These are phyloP conservation scores for Coniochaeta sp. DNA, from an alignment of 2,329 filamentous ascomycete species.

Conservation along the genomic window DNA sequence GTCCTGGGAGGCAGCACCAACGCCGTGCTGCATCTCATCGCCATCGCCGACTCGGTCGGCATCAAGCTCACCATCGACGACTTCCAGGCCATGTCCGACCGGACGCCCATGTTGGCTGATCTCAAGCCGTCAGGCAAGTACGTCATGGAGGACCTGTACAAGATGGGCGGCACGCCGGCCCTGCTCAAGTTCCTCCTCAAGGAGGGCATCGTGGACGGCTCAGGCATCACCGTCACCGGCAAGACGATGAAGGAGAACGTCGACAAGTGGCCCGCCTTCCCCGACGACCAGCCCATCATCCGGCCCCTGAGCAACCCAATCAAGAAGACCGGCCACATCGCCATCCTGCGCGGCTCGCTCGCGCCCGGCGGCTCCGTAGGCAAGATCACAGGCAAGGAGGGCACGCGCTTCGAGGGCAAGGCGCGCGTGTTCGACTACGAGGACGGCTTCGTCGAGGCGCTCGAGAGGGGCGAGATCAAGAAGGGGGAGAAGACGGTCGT, in stretches of 20 bases:
- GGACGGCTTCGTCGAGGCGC: constrained; percentile 66
- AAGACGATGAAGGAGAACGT: constrained; percentile 87
- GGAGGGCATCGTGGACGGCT: constrained; percentile 73
- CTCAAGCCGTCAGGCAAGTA: constrained; percentile 82
- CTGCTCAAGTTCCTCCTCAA: constrained; percentile 83
- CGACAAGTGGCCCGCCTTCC: constrained; percentile 63
- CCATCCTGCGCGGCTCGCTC: constrained; percentile 79
- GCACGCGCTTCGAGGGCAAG: constrained; percentile 71
- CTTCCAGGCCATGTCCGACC: constrained; percentile 76
- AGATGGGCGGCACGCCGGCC: constrained; percentile 78
- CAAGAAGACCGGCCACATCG: constrained; percentile 79
- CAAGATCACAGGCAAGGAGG: constrained; percentile 93
- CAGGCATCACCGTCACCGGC: constrained; percentile 76
- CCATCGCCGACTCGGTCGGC: constrained; percentile 74
- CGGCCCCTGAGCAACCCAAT: constrained; percentile 74
- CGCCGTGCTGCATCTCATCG: constrained; percentile 76
- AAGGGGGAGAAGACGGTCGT: constrained; percentile 83
- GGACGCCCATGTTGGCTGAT: constrained; percentile 72
- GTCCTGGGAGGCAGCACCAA: constrained; percentile 82
- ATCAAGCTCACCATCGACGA: constrained; percentile 79
- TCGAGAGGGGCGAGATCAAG: constrained; percentile 71
- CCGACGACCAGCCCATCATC: constrained; percentile 74
- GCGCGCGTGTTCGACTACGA: constrained; percentile 82
- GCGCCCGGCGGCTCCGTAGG: constrained; percentile 82
- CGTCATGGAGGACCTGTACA: constrained; percentile 77